Base-by-base conservation (phyloP, 2,329 filamentous ascomycete genomes). In the Neopestalotiopsis rosae region DNA sequence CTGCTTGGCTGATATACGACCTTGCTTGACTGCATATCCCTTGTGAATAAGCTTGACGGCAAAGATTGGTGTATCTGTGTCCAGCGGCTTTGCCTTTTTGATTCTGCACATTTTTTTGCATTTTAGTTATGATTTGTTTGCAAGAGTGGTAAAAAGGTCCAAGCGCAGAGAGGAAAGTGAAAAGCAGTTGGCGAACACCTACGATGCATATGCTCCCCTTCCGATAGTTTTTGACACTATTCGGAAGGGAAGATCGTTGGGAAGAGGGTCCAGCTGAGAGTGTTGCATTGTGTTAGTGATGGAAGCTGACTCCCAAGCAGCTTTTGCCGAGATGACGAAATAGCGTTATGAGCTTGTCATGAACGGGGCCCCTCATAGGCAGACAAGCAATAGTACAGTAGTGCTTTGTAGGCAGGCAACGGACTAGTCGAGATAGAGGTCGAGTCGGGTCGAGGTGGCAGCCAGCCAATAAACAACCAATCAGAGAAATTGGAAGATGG, bases 31-130 rank as follows among this genome's bases (percentile, higher is more conserved):
- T 69, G 96, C 97, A 81, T 98, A 97, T 72, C 93, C 92, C 83
- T 99, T 99, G 84, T 99, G 95, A 79, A 99, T 98, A 82, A 99
- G 94, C 81, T 99, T 99, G 81, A 99, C 94, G 14, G 97, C 96
- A 79, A 99, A 98, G 69, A 99, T 85, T 38, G 95, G 95, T 32
- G 84, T 87, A 32, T 88, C 83, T 1, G 87, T 81, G 72, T 92
- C 87, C 30, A 91, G 84, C 7, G 95, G 95, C 61, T 92, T 89
- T 38, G 95, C 96, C 83, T 98, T 98, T 79, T 97, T 97, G 77
- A 98, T 96, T 70, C 94, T 95, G 80, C 68, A 61, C 68, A 66
- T 61, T 42, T 42, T 24, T 9, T 1, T 38, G 6, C 6, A 38
- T 68, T 71, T 58, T 74, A 76, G 70, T 68, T 70, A 30, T 5